These are phyloP conservation scores for Podaxis pistillaris DNA, from an alignment of 768 basidiomycete genomes.

Conservation along the genomic window DNA sequence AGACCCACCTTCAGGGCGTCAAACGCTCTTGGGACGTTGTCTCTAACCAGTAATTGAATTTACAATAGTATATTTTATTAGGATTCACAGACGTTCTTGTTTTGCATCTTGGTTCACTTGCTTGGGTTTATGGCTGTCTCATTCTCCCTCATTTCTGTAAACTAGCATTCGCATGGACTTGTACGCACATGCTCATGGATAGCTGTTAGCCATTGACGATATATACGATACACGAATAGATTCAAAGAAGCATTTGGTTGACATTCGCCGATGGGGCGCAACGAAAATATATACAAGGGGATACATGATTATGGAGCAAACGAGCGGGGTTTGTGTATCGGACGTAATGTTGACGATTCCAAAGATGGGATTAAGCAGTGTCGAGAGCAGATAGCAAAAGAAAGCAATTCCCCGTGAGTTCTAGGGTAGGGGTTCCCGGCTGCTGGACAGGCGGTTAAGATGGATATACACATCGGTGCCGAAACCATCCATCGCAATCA, in stretches of 20 bases:
- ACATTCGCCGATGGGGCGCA: background rate
- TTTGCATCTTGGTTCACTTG: background rate
- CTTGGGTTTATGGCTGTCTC: constrained; percentile 9
- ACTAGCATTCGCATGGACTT: constrained; percentile 10
- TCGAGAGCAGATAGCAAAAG: background rate
- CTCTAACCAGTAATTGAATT: background rate
- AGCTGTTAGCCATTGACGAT: background rate
- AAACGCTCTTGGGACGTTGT: constrained; percentile 10
- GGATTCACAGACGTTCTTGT: background rate
- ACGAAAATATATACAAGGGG: too few species aligned
- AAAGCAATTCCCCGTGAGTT: background rate
- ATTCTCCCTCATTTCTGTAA: background rate
- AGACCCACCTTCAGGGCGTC: background rate
- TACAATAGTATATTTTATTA: background rate
- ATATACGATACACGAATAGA: background rate
- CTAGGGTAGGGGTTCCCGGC: constrained; percentile 72
- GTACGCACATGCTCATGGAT: constrained; percentile 3
- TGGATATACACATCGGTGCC: constrained; percentile 95
- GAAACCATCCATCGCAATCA: constrained; percentile 99
- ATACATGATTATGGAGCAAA: background rate
- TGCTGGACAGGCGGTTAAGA: constrained; percentile 81
- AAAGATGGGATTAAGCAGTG: background rate
- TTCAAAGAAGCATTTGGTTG: background rate
- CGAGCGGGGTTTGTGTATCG: background rate
- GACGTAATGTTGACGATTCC: background rate